A percentile compares a stretch with the other conserved stretches of the same genome.
These are phyloP conservation scores for Macrolepiota dolichaula DNA, from an alignment of 768 basidiomycete genomes.

Conservation along the genomic window DNA sequence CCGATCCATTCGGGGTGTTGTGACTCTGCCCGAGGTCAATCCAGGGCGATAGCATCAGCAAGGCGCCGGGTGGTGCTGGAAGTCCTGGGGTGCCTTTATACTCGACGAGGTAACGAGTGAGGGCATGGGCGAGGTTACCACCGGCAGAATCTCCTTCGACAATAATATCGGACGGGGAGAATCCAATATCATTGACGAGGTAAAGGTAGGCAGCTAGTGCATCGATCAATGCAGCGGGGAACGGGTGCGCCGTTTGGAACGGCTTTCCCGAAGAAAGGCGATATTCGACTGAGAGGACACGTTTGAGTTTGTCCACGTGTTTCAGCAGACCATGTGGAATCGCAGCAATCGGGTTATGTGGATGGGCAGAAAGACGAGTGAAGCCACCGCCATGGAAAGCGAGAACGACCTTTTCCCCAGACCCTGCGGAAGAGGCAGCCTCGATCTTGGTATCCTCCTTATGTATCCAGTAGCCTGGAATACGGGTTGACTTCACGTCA, in stretches of 20 bases:
- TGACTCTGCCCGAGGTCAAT: slow-evolving; percentile 43
- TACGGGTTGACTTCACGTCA: slow-evolving; percentile 34
- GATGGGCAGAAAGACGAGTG: slow-evolving; percentile 51
- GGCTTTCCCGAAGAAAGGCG: slow-evolving; percentile 52
- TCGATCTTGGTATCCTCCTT: slow-evolving; percentile 33
- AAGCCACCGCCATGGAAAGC: slow-evolving; percentile 66
- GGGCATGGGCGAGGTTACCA: slow-evolving; percentile 64
- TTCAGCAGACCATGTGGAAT: slow-evolving; percentile 47
- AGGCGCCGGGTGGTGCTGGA: slow-evolving; percentile 41
- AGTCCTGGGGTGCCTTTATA: slow-evolving; percentile 32
- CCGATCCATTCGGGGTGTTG: slow-evolving; percentile 32
- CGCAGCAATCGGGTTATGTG: slow-evolving; percentile 41
- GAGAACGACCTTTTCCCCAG: slow-evolving; percentile 57
- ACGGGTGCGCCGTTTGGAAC: slow-evolving; percentile 45
- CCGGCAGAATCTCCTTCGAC: slow-evolving; percentile 77
- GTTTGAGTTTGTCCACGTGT: slow-evolving; percentile 38
- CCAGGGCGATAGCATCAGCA: slow-evolving; percentile 58
- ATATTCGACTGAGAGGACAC: slow-evolving; percentile 68
- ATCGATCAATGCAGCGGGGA: slow-evolving; percentile 78
- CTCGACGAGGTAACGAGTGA: slow-evolving; percentile 59
- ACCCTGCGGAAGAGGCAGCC: slow-evolving; percentile 33
- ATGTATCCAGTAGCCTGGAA: slow-evolving; percentile 59
- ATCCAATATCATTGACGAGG: slow-evolving; percentile 55
- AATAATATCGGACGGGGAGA: slow-evolving; percentile 60
- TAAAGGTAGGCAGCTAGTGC: slow-evolving; percentile 72